Evolutionary conservation across 1,284 basidiomycete genomes (phyloP).

Genomic region (Rhodotorula sp.): DNA sequence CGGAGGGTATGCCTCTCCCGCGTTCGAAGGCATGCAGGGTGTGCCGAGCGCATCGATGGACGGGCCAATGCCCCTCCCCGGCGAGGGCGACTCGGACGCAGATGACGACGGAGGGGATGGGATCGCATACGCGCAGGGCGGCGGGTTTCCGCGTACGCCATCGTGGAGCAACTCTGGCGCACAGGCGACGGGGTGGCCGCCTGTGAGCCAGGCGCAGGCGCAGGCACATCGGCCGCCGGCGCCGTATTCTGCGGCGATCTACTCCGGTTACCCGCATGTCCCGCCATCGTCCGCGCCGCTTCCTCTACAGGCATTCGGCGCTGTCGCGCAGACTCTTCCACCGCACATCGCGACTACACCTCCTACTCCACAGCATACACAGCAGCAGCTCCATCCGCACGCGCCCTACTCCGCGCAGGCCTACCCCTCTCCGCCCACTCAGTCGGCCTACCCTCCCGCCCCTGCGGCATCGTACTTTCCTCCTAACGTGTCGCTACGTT

Average conservation of each 20-base stretch:
- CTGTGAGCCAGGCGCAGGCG: neutral
- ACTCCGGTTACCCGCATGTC: too few species aligned
- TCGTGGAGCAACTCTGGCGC: too few species aligned
- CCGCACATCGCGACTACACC: too few species aligned
- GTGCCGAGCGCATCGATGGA: neutral
- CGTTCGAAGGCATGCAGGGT: neutral
- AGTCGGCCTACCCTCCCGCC: neutral
- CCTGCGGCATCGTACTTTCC: neutral
- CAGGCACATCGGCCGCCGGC: neutral
- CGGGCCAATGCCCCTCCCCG: constrained; percentile 15
- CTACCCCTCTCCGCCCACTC: neutral
- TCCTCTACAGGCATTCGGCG: too few species aligned
- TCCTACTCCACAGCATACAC: too few species aligned
- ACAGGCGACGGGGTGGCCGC: neutral
- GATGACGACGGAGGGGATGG: neutral
- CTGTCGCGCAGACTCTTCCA: too few species aligned
- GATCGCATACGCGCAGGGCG: neutral
- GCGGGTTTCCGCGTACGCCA: too few species aligned
- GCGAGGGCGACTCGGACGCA: constrained; percentile 15
- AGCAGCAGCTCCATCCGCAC: neutral
- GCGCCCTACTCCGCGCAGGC: too few species aligned
- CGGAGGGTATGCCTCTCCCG: neutral
- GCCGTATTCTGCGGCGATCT: neutral
- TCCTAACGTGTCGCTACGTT: neutral
- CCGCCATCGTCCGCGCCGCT: neutral